Conservation (phyloP, 2,329 filamentous ascomycete genomes). For the Arthroderma uncinatum region DNA sequence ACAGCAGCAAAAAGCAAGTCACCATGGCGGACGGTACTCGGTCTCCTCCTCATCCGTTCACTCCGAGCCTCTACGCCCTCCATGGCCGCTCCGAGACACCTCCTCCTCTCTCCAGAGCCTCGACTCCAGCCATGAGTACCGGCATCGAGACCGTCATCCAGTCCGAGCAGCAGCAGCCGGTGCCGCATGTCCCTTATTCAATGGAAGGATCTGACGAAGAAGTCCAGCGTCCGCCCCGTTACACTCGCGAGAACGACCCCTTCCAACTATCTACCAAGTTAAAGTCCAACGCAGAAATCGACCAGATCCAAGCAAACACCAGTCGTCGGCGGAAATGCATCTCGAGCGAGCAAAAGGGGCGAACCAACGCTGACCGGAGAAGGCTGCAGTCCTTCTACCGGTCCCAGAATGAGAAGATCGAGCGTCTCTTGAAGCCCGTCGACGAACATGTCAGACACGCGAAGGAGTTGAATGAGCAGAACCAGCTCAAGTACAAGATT, state of each 20-base stretch:
- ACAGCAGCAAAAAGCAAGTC: not conserved
- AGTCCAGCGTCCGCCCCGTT: conserved; percentile 41
- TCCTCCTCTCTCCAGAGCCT: not conserved
- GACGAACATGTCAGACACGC: conserved; percentile 80
- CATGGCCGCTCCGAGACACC: conserved; percentile 4
- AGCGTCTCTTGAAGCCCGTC: conserved; percentile 81
- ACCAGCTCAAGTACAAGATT: conserved; percentile 55
- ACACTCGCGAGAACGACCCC: conserved; percentile 61
- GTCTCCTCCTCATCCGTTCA: conserved; percentile 1
- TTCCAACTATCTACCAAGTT: conserved; percentile 66
- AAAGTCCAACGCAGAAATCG: conserved; percentile 67
- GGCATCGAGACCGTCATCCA: conserved; percentile 29
- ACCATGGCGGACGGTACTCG: not conserved
- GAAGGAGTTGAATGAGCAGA: conserved; percentile 66
- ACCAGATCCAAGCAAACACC: conserved; percentile 62
- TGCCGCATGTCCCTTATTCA: conserved; percentile 15
- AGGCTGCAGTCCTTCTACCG: conserved; percentile 75
- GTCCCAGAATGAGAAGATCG: conserved; percentile 84
- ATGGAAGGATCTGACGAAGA: conserved; percentile 33
- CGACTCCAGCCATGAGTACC: conserved; percentile 27
- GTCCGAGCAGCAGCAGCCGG: conserved; percentile 12
- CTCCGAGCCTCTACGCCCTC: conserved; percentile 2
- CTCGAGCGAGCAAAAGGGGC: conserved; percentile 17
- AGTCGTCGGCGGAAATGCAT: conserved; percentile 51
- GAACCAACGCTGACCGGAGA: conserved; percentile 26